These are phyloP conservation scores for Prunus kanzakura DNA, from an alignment of 306 rosid genomes.

Conservation along the genomic window DNA sequence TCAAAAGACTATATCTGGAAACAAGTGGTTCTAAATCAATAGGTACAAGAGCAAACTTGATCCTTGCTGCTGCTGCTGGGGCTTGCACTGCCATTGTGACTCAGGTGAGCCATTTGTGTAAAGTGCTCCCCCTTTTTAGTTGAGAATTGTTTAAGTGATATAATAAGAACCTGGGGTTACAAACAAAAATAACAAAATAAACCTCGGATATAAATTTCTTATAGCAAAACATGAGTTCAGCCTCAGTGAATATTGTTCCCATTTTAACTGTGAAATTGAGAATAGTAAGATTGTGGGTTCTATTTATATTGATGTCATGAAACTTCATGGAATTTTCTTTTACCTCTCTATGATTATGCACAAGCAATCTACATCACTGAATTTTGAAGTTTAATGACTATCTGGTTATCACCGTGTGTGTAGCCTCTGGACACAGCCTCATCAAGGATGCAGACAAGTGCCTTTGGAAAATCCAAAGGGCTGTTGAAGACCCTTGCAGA, in stretches of 20 bases:
- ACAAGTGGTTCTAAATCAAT: constrained; percentile 74
- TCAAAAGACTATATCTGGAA: constrained; percentile 74
- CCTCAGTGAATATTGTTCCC: background rate
- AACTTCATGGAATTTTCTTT: background rate
- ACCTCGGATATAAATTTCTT: background rate
- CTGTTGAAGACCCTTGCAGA: constrained; percentile 80
- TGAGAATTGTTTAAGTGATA: background rate
- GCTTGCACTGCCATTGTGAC: constrained; percentile 89
- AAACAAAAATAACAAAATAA: background rate
- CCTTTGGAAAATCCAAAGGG: constrained; percentile 92
- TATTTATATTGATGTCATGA: background rate
- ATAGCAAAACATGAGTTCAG: background rate
- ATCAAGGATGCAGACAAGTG: constrained; percentile 96
- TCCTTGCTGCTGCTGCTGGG: constrained; percentile 97
- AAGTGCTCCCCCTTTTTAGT: background rate
- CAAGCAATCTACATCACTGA: background rate
- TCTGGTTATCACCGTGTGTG: constrained; percentile 37
- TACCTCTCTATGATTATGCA: background rate
- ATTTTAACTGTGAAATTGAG: background rate
- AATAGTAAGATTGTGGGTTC: background rate
- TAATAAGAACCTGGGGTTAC: background rate
- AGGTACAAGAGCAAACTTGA: constrained; percentile 76
- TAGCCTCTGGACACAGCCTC: constrained; percentile 99
- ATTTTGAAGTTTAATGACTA: constrained; percentile 33
- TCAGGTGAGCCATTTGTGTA: constrained; percentile 61